Base-by-base conservation (phyloP, 164 flowering plant species). In the Nelumbo lutea region DNA sequence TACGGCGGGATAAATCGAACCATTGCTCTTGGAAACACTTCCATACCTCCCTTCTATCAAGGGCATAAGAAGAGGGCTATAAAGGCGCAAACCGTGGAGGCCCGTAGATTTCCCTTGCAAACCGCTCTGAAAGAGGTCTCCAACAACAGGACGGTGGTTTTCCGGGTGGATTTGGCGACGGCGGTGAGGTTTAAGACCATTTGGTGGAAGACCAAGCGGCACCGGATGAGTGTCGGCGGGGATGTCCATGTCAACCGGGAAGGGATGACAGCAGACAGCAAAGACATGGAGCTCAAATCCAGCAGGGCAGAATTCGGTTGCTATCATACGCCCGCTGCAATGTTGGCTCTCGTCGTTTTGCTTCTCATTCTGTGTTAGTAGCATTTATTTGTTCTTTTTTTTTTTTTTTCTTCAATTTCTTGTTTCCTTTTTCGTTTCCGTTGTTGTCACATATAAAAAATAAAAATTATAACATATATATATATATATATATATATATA, bases 41-140 rank as follows among this genome's bases (percentile, higher is more conserved):
- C 80, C 1, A 2, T 86, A 2, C 69, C 61, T 0, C 55, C 61
- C 15, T 90, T 89, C 65, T 78, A 79, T 65, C 96, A 93, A 74
- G 94, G 93, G 51, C 78, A 81, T 50, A 38, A 79, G n/a, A 87
- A 90, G 83, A 84, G 69, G 57, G 80, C 91, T 1, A 65, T n/a
- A 27, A 76, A 76, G 67, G 2, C 0, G 0, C 73, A 42, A 5
- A 38, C 5, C 4, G 64, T 80, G 5, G 27, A 41, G 42, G 43
- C 73, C 2, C 5, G 8, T 0, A 81, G 72, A 64, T 47, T 77
- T 27, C 73, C 77, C 6, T 77, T 81, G 88, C 50, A 55, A 11
- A 65, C 47, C 8, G 78, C 67, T 6, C 15, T 1, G 5, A 48
- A 13, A 55, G 78, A 67, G 62, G 81, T 71, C 61, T 65, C 67